These are phyloP conservation scores for Ramaria sp. DNA, from an alignment of 768 basidiomycete genomes.

Conservation along the genomic window DNA sequence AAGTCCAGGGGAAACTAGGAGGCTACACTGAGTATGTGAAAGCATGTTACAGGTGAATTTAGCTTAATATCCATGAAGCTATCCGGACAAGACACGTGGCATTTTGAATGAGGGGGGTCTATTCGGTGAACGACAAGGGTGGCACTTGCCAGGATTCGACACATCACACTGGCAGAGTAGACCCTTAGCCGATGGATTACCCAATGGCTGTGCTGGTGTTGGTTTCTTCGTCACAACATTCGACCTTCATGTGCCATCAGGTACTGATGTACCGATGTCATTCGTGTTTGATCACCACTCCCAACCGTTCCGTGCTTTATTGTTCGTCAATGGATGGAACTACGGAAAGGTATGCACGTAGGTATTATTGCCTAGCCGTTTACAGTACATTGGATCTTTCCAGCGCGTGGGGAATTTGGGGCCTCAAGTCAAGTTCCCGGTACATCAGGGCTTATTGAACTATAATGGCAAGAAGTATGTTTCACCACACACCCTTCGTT, in stretches of 20 bases:
- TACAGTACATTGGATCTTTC: neutral
- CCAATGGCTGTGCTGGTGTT: constrained; percentile 48
- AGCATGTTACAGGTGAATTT: neutral
- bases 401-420: constrained; percentile 23
- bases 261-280: constrained; percentile 58
- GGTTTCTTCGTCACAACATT: constrained; percentile 79
- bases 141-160: constrained; percentile 67
- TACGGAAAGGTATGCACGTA: constrained; percentile 55
- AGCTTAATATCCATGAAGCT: constrained; percentile 33
- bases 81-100: constrained; percentile 60
- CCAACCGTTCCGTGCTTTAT: constrained; percentile 58
- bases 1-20: constrained; percentile 68
- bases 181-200: constrained; percentile 49
- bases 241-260: constrained; percentile 44
- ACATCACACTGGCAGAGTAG: constrained; percentile 46
- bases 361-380: neutral
- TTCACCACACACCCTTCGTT: neutral
- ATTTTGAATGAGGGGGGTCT: constrained; percentile 66
- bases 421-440: constrained; percentile 74
- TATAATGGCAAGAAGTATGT: constrained; percentile 62
- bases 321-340: constrained; percentile 87
- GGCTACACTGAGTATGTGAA: constrained; percentile 49
- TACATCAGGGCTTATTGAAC: constrained; percentile 71
- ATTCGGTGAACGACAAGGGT: constrained; percentile 59
- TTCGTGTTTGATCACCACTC: constrained; percentile 51